Conservation (phyloP, 2,329 filamentous ascomycete species). For the Penicillium sp. region DNA sequence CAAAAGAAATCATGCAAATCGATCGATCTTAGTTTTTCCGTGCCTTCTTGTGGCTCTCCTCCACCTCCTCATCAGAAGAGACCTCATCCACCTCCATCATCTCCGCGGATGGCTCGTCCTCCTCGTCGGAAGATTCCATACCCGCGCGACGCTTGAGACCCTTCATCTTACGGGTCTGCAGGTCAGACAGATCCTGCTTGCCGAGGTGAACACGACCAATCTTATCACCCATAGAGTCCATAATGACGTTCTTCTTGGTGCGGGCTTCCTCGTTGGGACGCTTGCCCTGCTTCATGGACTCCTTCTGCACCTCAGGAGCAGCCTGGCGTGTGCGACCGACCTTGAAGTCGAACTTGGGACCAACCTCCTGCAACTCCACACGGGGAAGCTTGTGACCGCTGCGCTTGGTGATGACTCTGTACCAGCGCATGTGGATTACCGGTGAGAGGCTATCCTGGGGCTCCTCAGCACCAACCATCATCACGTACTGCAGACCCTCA, state of each 20-base stretch:
- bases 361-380: conserved; percentile 93
- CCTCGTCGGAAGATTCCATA: conserved; percentile 54
- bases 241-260: conserved; percentile 95
- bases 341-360: conserved; percentile 87
- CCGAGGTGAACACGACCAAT: conserved; percentile 88
- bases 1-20: conserved; percentile 25
- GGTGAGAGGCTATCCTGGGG: conserved; percentile 43
- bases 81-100: conserved; percentile 49
- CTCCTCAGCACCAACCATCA: conserved; percentile 77
- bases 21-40: conserved; percentile 29
- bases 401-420: conserved; percentile 81
- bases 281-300: conserved; percentile 84
- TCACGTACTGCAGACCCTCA: conserved; percentile 87
- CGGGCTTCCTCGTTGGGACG: conserved; percentile 53
- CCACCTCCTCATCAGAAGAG: conserved; percentile 21
- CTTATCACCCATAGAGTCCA: conserved; percentile 93
- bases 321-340: conserved; percentile 67
- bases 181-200: conserved; percentile 78
- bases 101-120: conserved; percentile 48
- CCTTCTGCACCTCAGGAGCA: conserved; percentile 72
- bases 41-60: conserved; percentile 33
- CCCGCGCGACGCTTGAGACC: conserved; percentile 82
- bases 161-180: conserved; percentile 99
- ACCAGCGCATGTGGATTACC: conserved; percentile 68
- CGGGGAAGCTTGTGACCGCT: conserved; percentile 83